Base-by-base conservation (phyloP, 805 yeast species). In the Trichomonascus vanleenenianus region DNA sequence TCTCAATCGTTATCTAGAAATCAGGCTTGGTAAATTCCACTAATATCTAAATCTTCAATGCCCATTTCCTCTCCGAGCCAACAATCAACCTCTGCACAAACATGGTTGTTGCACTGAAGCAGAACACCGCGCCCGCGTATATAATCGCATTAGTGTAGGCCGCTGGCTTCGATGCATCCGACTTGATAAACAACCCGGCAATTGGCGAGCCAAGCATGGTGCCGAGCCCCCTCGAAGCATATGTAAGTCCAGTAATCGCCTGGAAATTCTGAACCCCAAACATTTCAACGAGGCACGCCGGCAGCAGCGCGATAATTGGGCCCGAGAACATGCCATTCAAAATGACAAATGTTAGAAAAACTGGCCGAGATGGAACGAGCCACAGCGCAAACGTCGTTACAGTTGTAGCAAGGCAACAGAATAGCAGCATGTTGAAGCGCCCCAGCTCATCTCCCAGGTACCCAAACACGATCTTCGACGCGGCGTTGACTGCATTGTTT, bases 391-490 rank as follows among this genome's bases (percentile, higher is more conserved):
- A 64, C 1, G 75, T 67, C 11, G 76, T 58, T 1, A 78, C n/a
- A 1, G 71, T 62, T 16, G 75, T 65, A 6, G 75, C 62, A 2
- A 59, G 22, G 18, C 74, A 58, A 68, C 77, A 71, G 2, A 67
- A 30, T 2, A 69, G 60, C 71, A 78, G 72, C 50, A 78, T 68
- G 55, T 79, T 81, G 58, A 74, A 75, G 25, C 72, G 66, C 2
- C 87, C 87, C 30, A 68, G 48, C 22, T 58, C 54, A 54, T 78
- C 84, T 2, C 83, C 79, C 7, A 70, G 49, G 37, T 64, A 58
- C 3, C 81, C 83, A 1, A 83, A 78, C 4, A 76, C 48, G 16
- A 67, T 62, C 43, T 85, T 63, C 3, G 50, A 46, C 5, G 44
- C 25, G 10, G 56, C 55, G 47, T 50, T 51, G 14, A 49, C 52